These are phyloP conservation scores for Puccinia hordei DNA, from an alignment of 1,284 basidiomycete species.

Conservation along the genomic window DNA sequence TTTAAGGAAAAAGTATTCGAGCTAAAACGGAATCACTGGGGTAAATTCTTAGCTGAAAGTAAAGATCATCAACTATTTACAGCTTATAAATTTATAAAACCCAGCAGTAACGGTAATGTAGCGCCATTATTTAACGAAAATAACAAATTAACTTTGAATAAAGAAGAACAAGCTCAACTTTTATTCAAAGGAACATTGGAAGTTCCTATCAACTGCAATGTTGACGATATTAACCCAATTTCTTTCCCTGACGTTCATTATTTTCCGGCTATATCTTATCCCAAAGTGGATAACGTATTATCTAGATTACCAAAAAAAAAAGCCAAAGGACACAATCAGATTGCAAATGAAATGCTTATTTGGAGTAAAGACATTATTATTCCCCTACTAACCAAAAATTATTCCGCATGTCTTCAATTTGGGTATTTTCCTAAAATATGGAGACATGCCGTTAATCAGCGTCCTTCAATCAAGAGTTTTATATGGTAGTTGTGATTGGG, in stretches of 20 bases:
- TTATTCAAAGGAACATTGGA: not conserved
- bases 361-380: not conserved
- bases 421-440: not conserved
- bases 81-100: constrained; percentile 16
- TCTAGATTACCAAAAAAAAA: no score
- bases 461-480: no score
- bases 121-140: constrained; percentile 10
- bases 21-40: constrained; percentile 24
- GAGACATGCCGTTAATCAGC: not conserved
- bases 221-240: no score
- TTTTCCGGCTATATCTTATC: not conserved
- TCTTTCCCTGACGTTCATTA: not conserved
- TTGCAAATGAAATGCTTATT: not conserved
- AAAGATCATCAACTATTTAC: not conserved
- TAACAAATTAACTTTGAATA: not conserved
- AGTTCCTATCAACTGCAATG: no score
- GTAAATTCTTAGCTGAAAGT: constrained; percentile 5
- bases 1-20: constrained; percentile 9
- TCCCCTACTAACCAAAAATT: not conserved
- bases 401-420: not conserved
- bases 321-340: not conserved
- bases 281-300: not conserved
- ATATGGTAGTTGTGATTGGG: no score
- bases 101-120: not conserved
- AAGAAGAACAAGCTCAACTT: not conserved